Conservation (phyloP, 2,329 filamentous ascomycete species). For the Escovopsis weberi region DNA sequence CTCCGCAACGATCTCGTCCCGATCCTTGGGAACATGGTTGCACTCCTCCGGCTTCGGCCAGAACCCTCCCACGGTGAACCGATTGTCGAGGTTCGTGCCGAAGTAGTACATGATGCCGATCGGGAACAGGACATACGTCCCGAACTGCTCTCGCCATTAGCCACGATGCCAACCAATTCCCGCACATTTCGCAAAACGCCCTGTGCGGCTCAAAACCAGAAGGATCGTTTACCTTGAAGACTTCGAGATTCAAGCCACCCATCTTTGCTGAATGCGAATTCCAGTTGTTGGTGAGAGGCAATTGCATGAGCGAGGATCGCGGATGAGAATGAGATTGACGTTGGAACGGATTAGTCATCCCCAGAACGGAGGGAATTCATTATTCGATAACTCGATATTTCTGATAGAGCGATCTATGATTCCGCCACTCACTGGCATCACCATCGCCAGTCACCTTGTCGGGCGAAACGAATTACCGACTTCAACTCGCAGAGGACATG, state of each 20-base stretch:
- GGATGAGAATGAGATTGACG: background rate
- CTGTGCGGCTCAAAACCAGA: too few species aligned
- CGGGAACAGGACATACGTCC: conserved; percentile 97
- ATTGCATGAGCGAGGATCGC: background rate
- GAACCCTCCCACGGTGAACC: conserved; percentile 80
- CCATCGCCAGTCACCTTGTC: too few species aligned
- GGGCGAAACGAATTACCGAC: too few species aligned
- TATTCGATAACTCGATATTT: too few species aligned
- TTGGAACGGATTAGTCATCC: background rate
- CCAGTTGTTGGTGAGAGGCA: too few species aligned
- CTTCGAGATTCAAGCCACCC: conserved; percentile 80
- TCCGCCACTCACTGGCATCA: too few species aligned
- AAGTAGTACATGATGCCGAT: conserved; percentile 99
- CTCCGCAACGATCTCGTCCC: conserved; percentile 73
- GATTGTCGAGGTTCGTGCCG: conserved; percentile 88
- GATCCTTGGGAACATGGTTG: conserved; percentile 61
- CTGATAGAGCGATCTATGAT: too few species aligned
- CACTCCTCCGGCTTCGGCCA: conserved; percentile 77
- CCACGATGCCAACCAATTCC: too few species aligned
- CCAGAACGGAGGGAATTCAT: too few species aligned
- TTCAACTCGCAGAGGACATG: too few species aligned
- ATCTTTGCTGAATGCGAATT: conserved; percentile 25
- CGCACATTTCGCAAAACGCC: too few species aligned
- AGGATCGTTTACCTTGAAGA: conserved; percentile 60
- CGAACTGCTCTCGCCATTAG: conserved; percentile 48